Base-by-base conservation (phyloP, 495 filamentous ascomycete species). In the Symbiotaphrina buchneri region DNA sequence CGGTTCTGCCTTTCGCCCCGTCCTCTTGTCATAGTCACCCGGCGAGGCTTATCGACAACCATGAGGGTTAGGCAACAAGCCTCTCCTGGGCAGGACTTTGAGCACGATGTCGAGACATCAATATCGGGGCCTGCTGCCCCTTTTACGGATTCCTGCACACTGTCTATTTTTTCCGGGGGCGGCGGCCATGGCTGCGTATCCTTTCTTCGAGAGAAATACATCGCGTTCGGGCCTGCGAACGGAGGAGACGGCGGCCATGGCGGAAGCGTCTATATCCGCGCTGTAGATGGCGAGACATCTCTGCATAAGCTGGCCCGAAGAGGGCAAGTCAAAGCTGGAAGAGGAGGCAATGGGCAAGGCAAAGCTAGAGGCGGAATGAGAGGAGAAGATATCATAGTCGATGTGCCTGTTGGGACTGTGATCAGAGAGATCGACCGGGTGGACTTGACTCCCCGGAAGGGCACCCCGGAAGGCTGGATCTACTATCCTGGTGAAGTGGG, bases 151-250 rank as follows among this genome's bases (percentile, higher is more conserved):
- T 74, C 78, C 44, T 83, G 83, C 33, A 62, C 65, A 21, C 47
- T 94, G 5, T 74, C 63, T 4, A 44, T 93, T 16, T 56, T 74
- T 35, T 71, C 84, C 5, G 87, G 87, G 4, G 41, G 59, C 16
- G 87, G 87, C 10, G 87, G 87, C 0, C 63, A 92, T 41, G 87
- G 87, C 30, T 97, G 87, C 45, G 74, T 93, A 30, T 84, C 87
- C 0, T 97, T 90, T 47, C 56, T 90, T 22, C 70, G 83, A 2
- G 87, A 97, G 41, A 83, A 83, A 35, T 95, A 68, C 48, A 58
- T 93, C 15, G 62, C 69, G 28, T 63, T 81, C 32, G 87, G 87
- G 0, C 85, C 85, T n/a, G 60, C 87, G n/a, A 94, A 95, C 49
- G 90, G 87, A 28, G 87, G 87, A 29, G 81, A 95, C 48, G 87